Evolutionary conservation across 768 basidiomycete species (phyloP).

Genomic region (Termitomyces titanicus): DNA sequence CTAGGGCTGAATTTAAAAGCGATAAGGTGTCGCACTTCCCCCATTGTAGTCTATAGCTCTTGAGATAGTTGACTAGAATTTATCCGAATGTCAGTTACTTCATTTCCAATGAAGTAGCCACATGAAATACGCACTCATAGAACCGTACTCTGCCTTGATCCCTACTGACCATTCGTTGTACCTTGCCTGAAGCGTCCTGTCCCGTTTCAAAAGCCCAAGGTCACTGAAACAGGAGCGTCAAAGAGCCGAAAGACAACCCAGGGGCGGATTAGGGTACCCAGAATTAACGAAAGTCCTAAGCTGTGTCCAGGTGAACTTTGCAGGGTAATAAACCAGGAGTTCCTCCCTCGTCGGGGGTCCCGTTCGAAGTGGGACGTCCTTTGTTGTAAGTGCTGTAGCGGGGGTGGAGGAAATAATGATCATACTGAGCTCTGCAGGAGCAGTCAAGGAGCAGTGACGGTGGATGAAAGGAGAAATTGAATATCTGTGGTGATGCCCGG

Average conservation of each 20-base stretch:
- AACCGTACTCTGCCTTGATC: slow-evolving; percentile 59
- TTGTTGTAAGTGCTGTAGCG: slow-evolving; percentile 8
- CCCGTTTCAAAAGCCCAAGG: slow-evolving; percentile 75
- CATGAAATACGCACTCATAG: slow-evolving; percentile 45
- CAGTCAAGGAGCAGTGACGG: background rate
- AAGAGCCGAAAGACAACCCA: background rate
- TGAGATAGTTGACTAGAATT: slow-evolving; percentile 63
- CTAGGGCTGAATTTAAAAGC: slow-evolving; percentile 53
- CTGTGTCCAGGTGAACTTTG: slow-evolving; percentile 73
- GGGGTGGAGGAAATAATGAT: slow-evolving; percentile 1
- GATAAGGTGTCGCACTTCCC: slow-evolving; percentile 64
- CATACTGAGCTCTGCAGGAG: background rate
- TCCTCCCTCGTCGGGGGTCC: slow-evolving; percentile 72
- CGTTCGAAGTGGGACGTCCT: slow-evolving; percentile 38
- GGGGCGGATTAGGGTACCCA: slow-evolving; percentile 39
- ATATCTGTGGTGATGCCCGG: too few species aligned
- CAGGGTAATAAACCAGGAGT: slow-evolving; percentile 63
- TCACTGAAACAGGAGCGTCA: slow-evolving; percentile 45
- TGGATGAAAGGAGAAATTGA: background rate
- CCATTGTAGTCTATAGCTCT: slow-evolving; percentile 71
- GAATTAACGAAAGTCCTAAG: slow-evolving; percentile 77
- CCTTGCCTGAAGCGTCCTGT: slow-evolving; percentile 61
- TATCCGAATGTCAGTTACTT: background rate
- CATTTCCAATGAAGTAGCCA: background rate
- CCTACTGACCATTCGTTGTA: slow-evolving; percentile 58